A percentile compares a stretch with the other conserved stretches of the same genome.
Evolutionary conservation across 768 basidiomycete species (phyloP).

Genomic region (Sarcodon aspratus): DNA sequence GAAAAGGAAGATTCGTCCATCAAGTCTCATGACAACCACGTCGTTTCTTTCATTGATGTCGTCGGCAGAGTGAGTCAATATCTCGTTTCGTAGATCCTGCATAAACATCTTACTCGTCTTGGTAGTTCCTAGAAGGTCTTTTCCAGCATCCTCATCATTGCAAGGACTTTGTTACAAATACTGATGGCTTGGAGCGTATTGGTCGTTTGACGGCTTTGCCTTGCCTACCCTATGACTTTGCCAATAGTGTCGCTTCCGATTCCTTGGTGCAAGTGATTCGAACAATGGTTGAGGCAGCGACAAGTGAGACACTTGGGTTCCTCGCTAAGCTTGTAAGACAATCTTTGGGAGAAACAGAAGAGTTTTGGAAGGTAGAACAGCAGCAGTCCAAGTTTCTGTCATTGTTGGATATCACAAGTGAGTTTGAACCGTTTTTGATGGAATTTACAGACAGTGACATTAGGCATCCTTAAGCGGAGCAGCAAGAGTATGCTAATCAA

Average conservation of each 20-base stretch:
- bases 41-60: constrained; percentile 73
- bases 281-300: constrained; percentile 81
- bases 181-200: constrained; percentile 64
- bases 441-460: constrained; percentile 2
- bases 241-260: constrained; percentile 74
- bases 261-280: constrained; percentile 84
- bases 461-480: constrained; percentile 23
- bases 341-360: constrained; percentile 56
- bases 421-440: constrained; percentile 1
- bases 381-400: constrained; percentile 53
- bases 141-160: constrained; percentile 89
- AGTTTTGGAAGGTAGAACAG: constrained; percentile 52
- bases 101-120: not conserved
- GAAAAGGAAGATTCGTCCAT: constrained; percentile 18
- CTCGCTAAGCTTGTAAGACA: constrained; percentile 59
- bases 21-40: constrained; percentile 59
- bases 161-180: constrained; percentile 73
- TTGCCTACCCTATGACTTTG: constrained; percentile 83
- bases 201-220: constrained; percentile 73
- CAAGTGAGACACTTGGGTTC: constrained; percentile 60
- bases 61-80: constrained; percentile 52
- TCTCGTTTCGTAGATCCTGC: not conserved
- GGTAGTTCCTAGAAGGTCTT: constrained; percentile 84
- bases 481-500: constrained; percentile 39
- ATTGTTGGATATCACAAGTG: constrained; percentile 45